These are phyloP conservation scores for Suhomyces sp. DNA, from an alignment of 805 yeast genomes.

Conservation along the genomic window DNA sequence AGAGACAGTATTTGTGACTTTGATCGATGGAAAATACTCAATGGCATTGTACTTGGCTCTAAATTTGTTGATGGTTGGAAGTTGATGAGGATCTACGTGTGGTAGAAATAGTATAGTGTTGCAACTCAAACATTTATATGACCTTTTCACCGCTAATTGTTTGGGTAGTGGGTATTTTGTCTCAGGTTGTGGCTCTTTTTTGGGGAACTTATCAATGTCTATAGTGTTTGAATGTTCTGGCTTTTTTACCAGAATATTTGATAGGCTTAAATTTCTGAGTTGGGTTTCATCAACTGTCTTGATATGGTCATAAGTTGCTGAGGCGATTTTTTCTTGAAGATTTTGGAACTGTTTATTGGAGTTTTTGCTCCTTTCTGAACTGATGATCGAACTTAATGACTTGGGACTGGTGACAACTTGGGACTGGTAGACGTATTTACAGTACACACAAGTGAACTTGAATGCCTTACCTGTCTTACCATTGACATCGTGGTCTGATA, in stretches of 20 bases:
- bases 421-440: conserved; percentile 37
- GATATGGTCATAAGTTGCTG: not conserved
- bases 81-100: conserved; percentile 23
- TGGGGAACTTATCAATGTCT: too few relatives aligned
- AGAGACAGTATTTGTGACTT: conserved; percentile 16
- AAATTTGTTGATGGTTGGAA: conserved; percentile 23
- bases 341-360: not conserved
- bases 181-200: too few relatives aligned
- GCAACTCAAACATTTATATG: conserved; percentile 31
- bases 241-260: conserved; percentile 7
- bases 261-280: conserved; percentile 11
- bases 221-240: not conserved
- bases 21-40: conserved; percentile 33
- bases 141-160: conserved; percentile 24
- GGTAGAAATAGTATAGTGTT: conserved; percentile 26
- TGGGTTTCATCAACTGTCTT: conserved; percentile 1
- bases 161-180: conserved; percentile 23
- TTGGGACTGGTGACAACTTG: conserved; percentile 41
- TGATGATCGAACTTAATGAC: conserved; percentile 32
- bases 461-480: conserved; percentile 33
- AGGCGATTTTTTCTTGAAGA: not conserved
- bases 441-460: conserved; percentile 35
- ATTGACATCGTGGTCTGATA: conserved; percentile 14
- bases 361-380: conserved; percentile 9
- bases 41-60: conserved; percentile 31